Evolutionary conservation across 2,329 filamentous ascomycete species (phyloP), one percentile per base, ranked within the genome.

Genomic region (Aspergillus pseudoterreus): DNA sequence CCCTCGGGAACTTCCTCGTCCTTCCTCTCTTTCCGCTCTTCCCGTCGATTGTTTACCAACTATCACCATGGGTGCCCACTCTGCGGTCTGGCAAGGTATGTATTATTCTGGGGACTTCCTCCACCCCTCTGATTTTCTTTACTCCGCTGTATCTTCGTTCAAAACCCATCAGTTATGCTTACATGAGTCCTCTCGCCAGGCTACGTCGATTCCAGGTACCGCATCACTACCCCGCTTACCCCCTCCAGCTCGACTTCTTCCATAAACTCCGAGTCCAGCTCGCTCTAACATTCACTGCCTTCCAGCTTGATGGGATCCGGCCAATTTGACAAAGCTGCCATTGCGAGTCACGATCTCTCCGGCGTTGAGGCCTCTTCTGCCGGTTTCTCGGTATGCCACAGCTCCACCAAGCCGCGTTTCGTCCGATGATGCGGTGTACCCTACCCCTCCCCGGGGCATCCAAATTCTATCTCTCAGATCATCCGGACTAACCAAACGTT

Each of bases 271-370:
- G 42, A 39, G 44, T 50, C 35, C 43, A 27, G 35, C 41, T 22
- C 17, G 45, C 41, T 46, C 54, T 57, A 47, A 61, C 52, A 6
- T 30, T 12, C 43, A n/a, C 30, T 11, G 14, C 12, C 27, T 50
- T 36, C 62, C 68, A 95, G 90, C 82, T 84, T 96, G 65, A 82
- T 95, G 67, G 86, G 81, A 76, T 85, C 81, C 64, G 85, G 85
- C 67, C 86, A 92, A 71, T 75, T 95, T 68, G 87, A 94, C 78
- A 86, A 90, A 78, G 91, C 82, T 65, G 88, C 88, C 69, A 91
- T 96, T 71, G 84, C 94, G 79, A 91, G 87, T 74, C 77, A 75
- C 59, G 87, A 87, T 62, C 89, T 90, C 64, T 88, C 88, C 75
- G 90, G 86, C 70, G 80, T 83, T 63, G 95, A 90, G 90, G 90